Conservation (phyloP, 2,329 filamentous ascomycete genomes). For the Elsinoe fawcettii region DNA sequence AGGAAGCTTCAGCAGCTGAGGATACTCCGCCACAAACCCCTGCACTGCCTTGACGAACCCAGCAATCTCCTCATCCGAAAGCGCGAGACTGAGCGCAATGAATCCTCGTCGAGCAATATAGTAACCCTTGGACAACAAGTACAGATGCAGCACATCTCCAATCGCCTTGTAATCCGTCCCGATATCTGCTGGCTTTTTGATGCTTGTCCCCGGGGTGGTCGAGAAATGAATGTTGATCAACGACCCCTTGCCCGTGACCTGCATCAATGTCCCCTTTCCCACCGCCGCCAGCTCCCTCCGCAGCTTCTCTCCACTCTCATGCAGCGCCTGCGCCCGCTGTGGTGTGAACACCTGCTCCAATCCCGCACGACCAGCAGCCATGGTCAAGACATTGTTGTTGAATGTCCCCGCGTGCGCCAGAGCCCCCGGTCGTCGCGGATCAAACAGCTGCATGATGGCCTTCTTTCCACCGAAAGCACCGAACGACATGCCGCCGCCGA, state of each 20-base stretch:
- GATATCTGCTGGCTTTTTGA: slow-evolving; percentile 21
- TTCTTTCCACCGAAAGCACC: slow-evolving; percentile 57
- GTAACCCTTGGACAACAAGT: slow-evolving; percentile 32
- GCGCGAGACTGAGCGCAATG: slow-evolving; percentile 31
- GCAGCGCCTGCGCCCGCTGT: slow-evolving; percentile 26
- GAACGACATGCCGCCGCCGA: slow-evolving; percentile 59
- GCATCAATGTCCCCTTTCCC: slow-evolving; percentile 29
- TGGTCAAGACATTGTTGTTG: slow-evolving; percentile 59
- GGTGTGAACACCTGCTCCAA: slow-evolving; percentile 32
- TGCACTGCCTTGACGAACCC: slow-evolving; percentile 24
- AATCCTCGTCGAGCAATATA: slow-evolving; percentile 32
- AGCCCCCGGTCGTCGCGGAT: slow-evolving; percentile 37
- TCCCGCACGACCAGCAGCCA: slow-evolving; percentile 46
- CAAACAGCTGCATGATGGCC: slow-evolving; percentile 53
- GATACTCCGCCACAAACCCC: background rate
- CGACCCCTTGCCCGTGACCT: slow-evolving; percentile 32
- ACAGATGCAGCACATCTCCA: slow-evolving; percentile 31
- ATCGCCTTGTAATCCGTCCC: slow-evolving; percentile 25
- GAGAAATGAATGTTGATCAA: slow-evolving; percentile 34
- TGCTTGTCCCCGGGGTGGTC: slow-evolving; percentile 22
- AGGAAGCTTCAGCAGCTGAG: background rate
- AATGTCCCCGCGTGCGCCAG: slow-evolving; percentile 56
- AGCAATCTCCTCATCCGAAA: slow-evolving; percentile 28
- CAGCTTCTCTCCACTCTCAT: slow-evolving; percentile 28
- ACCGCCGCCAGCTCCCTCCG: slow-evolving; percentile 24